Evolutionary conservation across 257 asterid genomes (phyloP), one percentile per base, ranked within the genome.

Genomic region (Eustoma russellianum): DNA sequence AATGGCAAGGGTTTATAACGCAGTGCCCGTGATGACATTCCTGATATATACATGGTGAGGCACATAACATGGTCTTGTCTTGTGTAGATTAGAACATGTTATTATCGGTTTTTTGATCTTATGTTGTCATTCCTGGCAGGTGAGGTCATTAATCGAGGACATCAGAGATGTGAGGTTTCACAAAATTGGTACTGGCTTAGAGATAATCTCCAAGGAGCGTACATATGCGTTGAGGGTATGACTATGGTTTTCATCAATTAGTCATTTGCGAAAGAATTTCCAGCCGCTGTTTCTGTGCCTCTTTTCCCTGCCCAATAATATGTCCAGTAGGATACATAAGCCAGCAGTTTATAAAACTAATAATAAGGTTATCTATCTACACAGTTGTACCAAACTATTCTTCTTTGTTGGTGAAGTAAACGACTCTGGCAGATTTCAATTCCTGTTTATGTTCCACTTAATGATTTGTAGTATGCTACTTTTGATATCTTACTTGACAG

Each of bases 81-180:
- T 35, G n/a, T n/a, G n/a, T n/a, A n/a, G 17, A 14, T 47, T 54
- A 50, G 13, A 53, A 41, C 5, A 9, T 13, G 46, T 51, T 5
- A 48, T 33, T 48, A 9, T 56, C 50, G 14, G 15, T 45, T 51
- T 28, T 57, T 35, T 57, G 38, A 48, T 68, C 61, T 69, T 48
- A 65, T 55, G 46, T 47, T 34, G 13, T 44, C 15, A n/a, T 59
- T 59, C 43, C 9, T 53, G 17, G 17, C 59, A 84, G 96, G 96
- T 84, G 65, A 79, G 94, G 69, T 91, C 96, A 49, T 90, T 91
- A 48, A 74, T 91, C 66, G 98, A 91, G 76, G 96, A 91, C 69
- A 87, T 91, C 73, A 91, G 84, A 77, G 96, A 82, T 51, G 98
- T 91, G 64, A 71, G 94, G 43, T 91, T 91, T 81, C 95, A 84